A percentile compares a stretch with the other conserved stretches of the same genome.
Conservation (phyloP, 139 green algal genomes). For the Micractinium conductrix region DNA sequence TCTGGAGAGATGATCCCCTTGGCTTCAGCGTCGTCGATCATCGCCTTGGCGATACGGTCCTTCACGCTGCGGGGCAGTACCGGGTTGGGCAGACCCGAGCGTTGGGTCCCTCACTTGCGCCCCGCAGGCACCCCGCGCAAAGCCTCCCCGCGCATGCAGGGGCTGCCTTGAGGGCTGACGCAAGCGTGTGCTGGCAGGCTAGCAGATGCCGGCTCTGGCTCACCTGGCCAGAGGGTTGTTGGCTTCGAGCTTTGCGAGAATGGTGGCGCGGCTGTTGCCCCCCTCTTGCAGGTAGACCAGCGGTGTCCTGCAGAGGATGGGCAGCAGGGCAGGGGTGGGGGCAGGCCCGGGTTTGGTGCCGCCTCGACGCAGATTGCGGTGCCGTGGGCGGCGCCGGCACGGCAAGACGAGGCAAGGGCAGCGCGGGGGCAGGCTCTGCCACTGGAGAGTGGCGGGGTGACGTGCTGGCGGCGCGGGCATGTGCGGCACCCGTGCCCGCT, state of each 20-base stretch:
- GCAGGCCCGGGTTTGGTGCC: background rate
- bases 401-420: too few relatives aligned
- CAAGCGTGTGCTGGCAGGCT: too few relatives aligned
- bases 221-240: slow-evolving; percentile 3
- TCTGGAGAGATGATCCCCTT: slow-evolving; percentile 80
- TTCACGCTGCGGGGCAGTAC: slow-evolving; percentile 73
- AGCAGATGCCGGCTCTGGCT: too few relatives aligned
- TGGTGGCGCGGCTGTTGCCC: background rate
- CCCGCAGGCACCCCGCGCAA: too few relatives aligned
- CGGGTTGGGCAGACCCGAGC: too few relatives aligned
- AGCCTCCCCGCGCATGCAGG: too few relatives aligned
- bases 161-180: too few relatives aligned
- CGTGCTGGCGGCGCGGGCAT: background rate
- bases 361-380: background rate
- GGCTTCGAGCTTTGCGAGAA: slow-evolving; percentile 16
- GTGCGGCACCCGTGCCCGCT: background rate
- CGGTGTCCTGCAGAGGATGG: background rate
- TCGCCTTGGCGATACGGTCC: slow-evolving; percentile 82
- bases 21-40: slow-evolving; percentile 81
- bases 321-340: background rate
- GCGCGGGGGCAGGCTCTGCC: too few relatives aligned
- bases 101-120: too few relatives aligned
- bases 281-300: background rate
- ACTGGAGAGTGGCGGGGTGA: too few relatives aligned
- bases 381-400: too few relatives aligned